Base-by-base conservation (phyloP, 2,329 filamentous ascomycete genomes). In the Blastomyces percursus region DNA sequence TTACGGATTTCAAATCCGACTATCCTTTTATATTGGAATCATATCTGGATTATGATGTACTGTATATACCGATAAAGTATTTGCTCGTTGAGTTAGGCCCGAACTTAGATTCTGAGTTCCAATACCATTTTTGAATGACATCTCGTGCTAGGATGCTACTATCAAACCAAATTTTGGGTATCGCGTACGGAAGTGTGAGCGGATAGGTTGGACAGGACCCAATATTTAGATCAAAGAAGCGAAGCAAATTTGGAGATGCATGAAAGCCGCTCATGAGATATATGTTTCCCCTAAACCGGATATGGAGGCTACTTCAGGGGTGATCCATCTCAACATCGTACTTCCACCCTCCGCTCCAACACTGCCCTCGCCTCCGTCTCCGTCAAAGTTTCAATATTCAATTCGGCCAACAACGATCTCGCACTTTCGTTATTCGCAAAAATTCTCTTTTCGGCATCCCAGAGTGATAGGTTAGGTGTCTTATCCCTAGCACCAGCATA, bases 351-450 rank as follows among this genome's bases (percentile, higher is more conserved):
- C 35, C 73, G 74, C 65, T 79, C 76, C 57, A 81, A 68, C 9
- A 80, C 71, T 62, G 74, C 73, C 63, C 79, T 74, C 9, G 78
- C 79, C 65, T 81, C 79, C 5, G 72, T 71, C 66, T 79, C 78
- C 21, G 73, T 74, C 56, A 81, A 66, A 6, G 70, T 70, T 42
- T 77, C 74, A 50, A 81, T 71, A 7, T 74, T 74, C 62, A 81
- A 67, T 52, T 78, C 75, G 8, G 73, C 71, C 56, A 81, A 71
- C 24, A 78, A 76, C 61, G 73, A 71, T 40, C 79, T 72, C 9
- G 78, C 79, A 60, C 74, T 77, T 64, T 79, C 78, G 63, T 81
- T 81, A 59, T 75, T 77, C 60, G 72, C 75, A 65, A 81, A 81
- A 0, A 81, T 66, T 60, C 75, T 73, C 66, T 74, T 78, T 63